Base-by-base conservation (phyloP, 2,329 filamentous ascomycete species). In the Fusarium continuum region DNA sequence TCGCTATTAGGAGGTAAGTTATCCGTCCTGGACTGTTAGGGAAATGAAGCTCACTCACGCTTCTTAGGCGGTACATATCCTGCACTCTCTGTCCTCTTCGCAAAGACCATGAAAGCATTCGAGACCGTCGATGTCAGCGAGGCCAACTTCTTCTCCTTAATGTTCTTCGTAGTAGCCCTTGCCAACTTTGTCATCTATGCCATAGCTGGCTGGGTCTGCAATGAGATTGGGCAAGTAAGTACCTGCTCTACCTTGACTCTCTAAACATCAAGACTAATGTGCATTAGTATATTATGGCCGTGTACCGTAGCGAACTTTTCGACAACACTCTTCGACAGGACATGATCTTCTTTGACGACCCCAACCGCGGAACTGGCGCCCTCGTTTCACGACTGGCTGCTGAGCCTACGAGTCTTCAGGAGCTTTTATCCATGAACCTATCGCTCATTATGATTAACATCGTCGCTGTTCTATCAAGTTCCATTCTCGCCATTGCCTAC, bases 131-230 rank as follows among this genome's bases (percentile, higher is more conserved):
- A 77, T 19, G 68, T 76, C 8, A 36, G 55, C n/a, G 65, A 69
- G 20, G 80, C 77, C 6, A 80, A 86, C 70, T 85, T 85, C 63
- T 85, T 79, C 70, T 75, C 82, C 0, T 76, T 84, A 43, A 85
- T 86, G 83, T 86, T 86, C 68, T 83, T 85, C 44, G 72, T 85
- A 2, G 72, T 85, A 14, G 83, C 84, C 2, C 70, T 81, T 9
- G 80, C 73, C 4, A 79, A 81, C 26, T 70, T 82, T 2, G 49
- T 83, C 1, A 72, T 76, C 4, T 85, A 85, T 46, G 74, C 73
- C 25, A 55, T 70, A 2, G 61, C 72, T 20, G 78, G 79, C 3
- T 78, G 74, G 73, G 39, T 74, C 6, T 71, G 73, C 50, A 80
- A 79, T 32, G 52, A 70, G 6, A 67, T 78, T 11, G 75, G 73